Percentiles rank a stretch among this genome's conserved stretches.
phyloP scores from a whole-genome alignment of 768 basidiomycete species.

The Lentinula raphanica region DNA sequence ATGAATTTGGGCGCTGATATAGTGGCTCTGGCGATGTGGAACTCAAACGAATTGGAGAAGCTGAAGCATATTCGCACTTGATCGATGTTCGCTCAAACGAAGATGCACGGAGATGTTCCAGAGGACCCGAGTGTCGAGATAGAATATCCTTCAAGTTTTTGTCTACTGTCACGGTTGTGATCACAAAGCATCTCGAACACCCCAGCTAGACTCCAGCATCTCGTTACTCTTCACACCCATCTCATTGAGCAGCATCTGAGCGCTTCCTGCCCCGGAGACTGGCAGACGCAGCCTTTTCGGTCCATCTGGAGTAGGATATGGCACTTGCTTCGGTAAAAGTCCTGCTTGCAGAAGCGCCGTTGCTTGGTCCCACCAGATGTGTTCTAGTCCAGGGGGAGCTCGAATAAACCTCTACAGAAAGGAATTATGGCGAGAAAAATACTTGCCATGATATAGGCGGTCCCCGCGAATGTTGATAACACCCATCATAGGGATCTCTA shows the following conservation, averaged over 20 bases:
- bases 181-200: slow-evolving; percentile 9
- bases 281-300: slow-evolving; percentile 18
- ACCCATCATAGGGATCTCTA: slow-evolving; percentile 48
- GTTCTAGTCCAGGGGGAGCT: slow-evolving; percentile 11
- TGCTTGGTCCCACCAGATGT: slow-evolving; percentile 28
- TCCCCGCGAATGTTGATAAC: slow-evolving; percentile 48
- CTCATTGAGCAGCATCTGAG: slow-evolving; percentile 19
- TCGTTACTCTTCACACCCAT: slow-evolving; percentile 19
- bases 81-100: too few relatives aligned
- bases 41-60: slow-evolving; percentile 8
- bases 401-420: too few relatives aligned
- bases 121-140: too few relatives aligned
- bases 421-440: not conserved
- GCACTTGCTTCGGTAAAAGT: slow-evolving; percentile 18
- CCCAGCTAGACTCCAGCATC: slow-evolving; percentile 21
- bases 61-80: not conserved
- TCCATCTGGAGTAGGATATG: slow-evolving; percentile 14
- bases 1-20: slow-evolving; percentile 16
- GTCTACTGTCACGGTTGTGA: too few relatives aligned
- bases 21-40: slow-evolving; percentile 13
- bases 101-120: too few relatives aligned
- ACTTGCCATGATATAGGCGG: slow-evolving; percentile 21
- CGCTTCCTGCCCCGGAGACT: slow-evolving; percentile 20
- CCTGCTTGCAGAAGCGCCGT: slow-evolving; percentile 19
- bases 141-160: too few relatives aligned